Conservation (phyloP, 2,329 filamentous ascomycete genomes). For the Moelleriella libera region DNA sequence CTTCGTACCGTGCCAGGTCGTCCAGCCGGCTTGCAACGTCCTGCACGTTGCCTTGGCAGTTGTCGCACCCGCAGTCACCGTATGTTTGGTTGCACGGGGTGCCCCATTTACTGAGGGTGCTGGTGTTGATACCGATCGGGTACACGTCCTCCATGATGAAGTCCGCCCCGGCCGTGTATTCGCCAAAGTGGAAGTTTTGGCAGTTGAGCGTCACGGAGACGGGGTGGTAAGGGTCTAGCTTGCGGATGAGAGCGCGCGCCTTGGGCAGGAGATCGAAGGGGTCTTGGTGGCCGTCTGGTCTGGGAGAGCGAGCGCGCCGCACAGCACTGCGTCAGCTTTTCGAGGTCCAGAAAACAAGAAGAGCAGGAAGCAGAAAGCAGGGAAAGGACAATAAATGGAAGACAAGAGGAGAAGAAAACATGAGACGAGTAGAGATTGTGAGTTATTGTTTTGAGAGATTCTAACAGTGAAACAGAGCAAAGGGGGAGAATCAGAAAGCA, state of each 20-base stretch:
- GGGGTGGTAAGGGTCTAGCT: slow-evolving; percentile 46
- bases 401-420: too few relatives aligned
- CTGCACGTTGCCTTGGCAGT: slow-evolving; percentile 36
- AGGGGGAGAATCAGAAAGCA: neutral
- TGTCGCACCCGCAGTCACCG: slow-evolving; percentile 50
- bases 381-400: too few relatives aligned
- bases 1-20: slow-evolving; percentile 21
- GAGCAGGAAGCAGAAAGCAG: too few relatives aligned
- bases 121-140: slow-evolving; percentile 39
- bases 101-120: slow-evolving; percentile 37
- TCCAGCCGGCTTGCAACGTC: slow-evolving; percentile 33
- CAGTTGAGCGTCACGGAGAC: slow-evolving; percentile 46
- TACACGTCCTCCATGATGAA: slow-evolving; percentile 47
- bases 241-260: slow-evolving; percentile 28
- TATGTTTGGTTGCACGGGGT: slow-evolving; percentile 44
- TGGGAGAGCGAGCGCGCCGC: slow-evolving; percentile 4
- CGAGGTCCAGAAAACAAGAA: too few relatives aligned
- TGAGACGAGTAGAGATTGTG: too few relatives aligned
- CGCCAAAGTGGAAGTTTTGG: slow-evolving; percentile 43
- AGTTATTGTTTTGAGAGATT: too few relatives aligned
- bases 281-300: slow-evolving; percentile 41
- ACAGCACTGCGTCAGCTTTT: neutral
- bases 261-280: slow-evolving; percentile 30
- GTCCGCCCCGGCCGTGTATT: slow-evolving; percentile 40
- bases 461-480: too few relatives aligned